A percentile compares a stretch with the other conserved stretches of the same genome.
phyloP scores from a whole-genome alignment of 2,329 filamentous ascomycete genomes.

The Volutella citrinella region DNA sequence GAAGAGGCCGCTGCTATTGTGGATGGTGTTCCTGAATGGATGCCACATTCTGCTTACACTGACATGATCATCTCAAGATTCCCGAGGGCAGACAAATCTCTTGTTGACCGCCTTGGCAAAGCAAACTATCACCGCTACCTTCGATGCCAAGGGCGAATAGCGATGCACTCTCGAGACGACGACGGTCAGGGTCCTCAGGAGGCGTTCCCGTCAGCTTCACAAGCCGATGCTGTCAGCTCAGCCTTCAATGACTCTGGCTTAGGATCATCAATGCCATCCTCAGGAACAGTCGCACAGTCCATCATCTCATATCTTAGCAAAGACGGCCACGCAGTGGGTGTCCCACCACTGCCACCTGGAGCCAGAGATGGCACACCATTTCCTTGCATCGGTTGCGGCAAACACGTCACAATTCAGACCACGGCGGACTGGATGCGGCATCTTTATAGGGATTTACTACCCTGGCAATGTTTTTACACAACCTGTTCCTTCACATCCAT shows the following conservation, averaged over 20 bases:
- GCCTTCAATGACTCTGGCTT: constrained; percentile 4
- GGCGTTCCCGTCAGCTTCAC: too few species aligned
- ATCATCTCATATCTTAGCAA: neutral
- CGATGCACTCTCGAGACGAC: too few species aligned
- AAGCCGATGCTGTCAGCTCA: neutral
- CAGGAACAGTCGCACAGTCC: neutral
- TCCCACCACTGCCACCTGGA: constrained; percentile 1
- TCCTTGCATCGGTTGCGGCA: constrained; percentile 1
- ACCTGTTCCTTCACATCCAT: neutral
- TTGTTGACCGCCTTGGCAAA: neutral
- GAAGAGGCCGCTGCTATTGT: too few species aligned
- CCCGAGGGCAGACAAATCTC: neutral
- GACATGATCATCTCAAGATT: constrained; percentile 1
- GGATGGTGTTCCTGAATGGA: neutral
- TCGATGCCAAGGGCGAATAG: neutral
- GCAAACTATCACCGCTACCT: neutral
- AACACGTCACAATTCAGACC: neutral
- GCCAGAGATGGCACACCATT: constrained; percentile 1
- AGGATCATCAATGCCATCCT: neutral
- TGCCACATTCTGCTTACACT: neutral
- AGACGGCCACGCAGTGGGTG: neutral
- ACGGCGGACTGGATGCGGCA: constrained; percentile 4
- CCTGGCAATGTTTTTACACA: neutral
- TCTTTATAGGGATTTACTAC: constrained; percentile 2
- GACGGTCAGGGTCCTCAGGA: too few species aligned